A percentile compares a stretch with the other conserved stretches of the same genome.
These are phyloP conservation scores for Ascoidea rubescens DNA, from an alignment of 805 yeast species.

Conservation along the genomic window DNA sequence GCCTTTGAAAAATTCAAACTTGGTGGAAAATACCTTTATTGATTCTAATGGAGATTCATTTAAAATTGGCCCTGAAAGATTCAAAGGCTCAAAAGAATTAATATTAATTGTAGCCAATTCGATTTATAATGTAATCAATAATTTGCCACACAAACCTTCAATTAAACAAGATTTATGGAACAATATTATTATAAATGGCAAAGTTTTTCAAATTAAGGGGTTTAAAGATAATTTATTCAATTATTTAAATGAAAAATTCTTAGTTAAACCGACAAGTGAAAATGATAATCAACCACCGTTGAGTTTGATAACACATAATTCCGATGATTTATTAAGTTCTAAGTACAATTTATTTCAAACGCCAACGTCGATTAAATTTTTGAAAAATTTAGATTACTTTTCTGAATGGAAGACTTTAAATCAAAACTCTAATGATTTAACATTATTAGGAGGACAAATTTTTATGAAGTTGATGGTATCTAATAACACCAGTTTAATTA, in stretches of 20 bases:
- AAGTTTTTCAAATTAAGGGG: conserved; percentile 64
- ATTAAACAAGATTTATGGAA: conserved; percentile 78
- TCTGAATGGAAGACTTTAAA: conserved; percentile 76
- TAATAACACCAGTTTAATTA: too few species aligned
- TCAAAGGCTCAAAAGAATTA: conserved; percentile 59
- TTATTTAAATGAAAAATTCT: conserved; percentile 40
- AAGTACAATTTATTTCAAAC: conserved; percentile 40
- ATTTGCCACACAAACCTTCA: conserved; percentile 30
- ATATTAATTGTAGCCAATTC: conserved; percentile 38
- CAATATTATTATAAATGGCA: conserved; percentile 66
- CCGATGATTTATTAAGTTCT: conserved; percentile 6
- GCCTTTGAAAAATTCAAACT: conserved; percentile 42
- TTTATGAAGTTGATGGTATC: conserved; percentile 2
- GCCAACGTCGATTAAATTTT: conserved; percentile 58
- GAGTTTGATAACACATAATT: conserved; percentile 18
- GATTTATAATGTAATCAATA: conserved; percentile 24
- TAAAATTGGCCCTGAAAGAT: conserved; percentile 81
- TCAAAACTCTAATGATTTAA: conserved; percentile 13
- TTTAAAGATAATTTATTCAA: conserved; percentile 56
- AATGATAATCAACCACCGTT: conserved; percentile 13
- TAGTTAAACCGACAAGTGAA: conserved; percentile 25
- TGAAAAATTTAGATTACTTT: conserved; percentile 79
- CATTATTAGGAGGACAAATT: conserved; percentile 8
- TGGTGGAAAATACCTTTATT: conserved; percentile 57
- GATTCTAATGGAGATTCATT: conserved; percentile 44